phyloP scores from a whole-genome alignment of 2,329 filamentous ascomycete species.

The Rutstroemia sp. region DNA sequence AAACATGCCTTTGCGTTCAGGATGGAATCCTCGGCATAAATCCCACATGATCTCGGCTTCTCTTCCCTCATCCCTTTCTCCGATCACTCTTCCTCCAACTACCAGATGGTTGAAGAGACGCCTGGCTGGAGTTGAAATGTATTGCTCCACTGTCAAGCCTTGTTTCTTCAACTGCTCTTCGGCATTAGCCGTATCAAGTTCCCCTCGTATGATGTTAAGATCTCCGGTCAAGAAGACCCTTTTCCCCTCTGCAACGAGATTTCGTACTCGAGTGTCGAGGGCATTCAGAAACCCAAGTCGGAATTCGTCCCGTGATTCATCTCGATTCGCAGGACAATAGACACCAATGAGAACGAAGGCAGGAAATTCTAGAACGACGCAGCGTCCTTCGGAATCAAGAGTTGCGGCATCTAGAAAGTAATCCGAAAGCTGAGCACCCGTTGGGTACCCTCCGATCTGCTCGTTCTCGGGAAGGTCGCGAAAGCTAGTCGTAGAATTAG shows the following conservation, averaged over 20 bases:
- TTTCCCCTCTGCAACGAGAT: conserved; percentile 73
- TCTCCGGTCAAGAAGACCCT: conserved; percentile 81
- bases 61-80: conserved; percentile 59
- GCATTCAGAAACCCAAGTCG: conserved; percentile 72
- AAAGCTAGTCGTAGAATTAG: conserved; percentile 63
- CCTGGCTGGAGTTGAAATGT: conserved; percentile 62
- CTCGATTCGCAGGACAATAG: conserved; percentile 84
- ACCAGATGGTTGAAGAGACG: conserved; percentile 83
- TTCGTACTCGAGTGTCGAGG: conserved; percentile 77
- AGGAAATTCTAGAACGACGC: conserved; percentile 85
- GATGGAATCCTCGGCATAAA: conserved; percentile 74
- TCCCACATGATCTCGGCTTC: conserved; percentile 74
- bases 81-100: conserved; percentile 60
- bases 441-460: conserved; percentile 86
- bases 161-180: conserved; percentile 66
- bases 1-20: conserved; percentile 79
- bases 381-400: conserved; percentile 87
- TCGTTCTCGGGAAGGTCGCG: conserved; percentile 65
- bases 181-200: conserved; percentile 68
- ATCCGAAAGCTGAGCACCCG: conserved; percentile 54
- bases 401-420: conserved; percentile 58
- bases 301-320: conserved; percentile 77
- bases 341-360: conserved; percentile 90
- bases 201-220: conserved; percentile 64
- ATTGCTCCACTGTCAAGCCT: conserved; percentile 61